Conservation (phyloP, 176 grass and related monocot species). For the Urochloa ruziziensis region DNA sequence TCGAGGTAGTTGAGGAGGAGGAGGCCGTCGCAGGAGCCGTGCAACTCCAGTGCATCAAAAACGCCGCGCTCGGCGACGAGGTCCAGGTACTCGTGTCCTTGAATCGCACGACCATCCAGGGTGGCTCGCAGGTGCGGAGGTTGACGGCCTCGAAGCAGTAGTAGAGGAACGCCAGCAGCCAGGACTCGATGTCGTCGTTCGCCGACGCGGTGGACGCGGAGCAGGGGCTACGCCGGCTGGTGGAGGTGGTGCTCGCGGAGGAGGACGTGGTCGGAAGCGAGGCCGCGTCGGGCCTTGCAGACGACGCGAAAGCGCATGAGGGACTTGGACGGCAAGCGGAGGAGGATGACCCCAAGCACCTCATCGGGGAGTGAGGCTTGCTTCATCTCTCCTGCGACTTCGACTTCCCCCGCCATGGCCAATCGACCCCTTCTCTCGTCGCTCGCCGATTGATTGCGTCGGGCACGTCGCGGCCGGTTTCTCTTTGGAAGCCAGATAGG, state of each 20-base stretch:
- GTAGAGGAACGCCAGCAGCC: background rate
- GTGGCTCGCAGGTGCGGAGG: background rate
- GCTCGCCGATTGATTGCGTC: too few relatives aligned
- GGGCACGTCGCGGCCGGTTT: too few relatives aligned
- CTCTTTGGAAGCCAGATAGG: too few relatives aligned
- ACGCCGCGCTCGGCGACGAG: too few relatives aligned
- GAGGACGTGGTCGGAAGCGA: background rate
- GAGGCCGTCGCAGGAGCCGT: slow-evolving; percentile 29
- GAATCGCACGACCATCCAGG: background rate
- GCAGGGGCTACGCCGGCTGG: background rate
- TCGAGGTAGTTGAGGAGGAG: slow-evolving; percentile 14
- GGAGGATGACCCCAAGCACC: background rate
- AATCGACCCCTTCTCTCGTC: background rate
- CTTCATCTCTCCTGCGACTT: background rate
- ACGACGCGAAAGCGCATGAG: background rate
- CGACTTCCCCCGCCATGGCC: too few relatives aligned
- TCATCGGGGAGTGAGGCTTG: background rate
- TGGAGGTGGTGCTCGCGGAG: slow-evolving; percentile 8
- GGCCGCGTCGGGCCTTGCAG: background rate
- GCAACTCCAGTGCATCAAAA: background rate
- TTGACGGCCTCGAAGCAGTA: slow-evolving; percentile 9
- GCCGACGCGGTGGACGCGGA: background rate
- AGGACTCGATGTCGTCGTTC: background rate
- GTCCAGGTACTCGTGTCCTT: background rate
- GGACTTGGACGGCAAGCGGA: background rate